phyloP scores from a whole-genome alignment of 768 basidiomycete genomes.

The Leccinellum luteum region DNA sequence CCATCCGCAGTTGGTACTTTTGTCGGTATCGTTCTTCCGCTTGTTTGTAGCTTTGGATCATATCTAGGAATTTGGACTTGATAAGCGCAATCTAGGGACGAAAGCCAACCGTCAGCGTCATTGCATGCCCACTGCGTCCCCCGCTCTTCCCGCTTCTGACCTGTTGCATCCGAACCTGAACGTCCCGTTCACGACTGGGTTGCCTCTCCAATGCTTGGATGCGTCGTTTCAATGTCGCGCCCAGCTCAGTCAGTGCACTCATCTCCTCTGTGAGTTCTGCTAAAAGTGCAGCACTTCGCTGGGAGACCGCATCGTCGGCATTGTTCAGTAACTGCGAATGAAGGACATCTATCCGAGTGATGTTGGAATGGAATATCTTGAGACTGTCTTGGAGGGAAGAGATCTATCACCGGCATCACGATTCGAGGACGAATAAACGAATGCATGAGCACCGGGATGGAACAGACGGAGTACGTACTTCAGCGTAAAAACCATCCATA shows the following conservation, averaged over 20 bases:
- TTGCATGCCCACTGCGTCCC: neutral
- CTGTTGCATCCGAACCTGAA: constrained; percentile 77
- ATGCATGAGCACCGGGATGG: neutral
- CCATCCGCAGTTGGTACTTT: constrained; percentile 77
- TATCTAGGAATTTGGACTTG: constrained; percentile 78
- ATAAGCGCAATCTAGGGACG: constrained; percentile 54
- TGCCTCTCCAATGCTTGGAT: constrained; percentile 70
- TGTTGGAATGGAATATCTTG: constrained; percentile 64
- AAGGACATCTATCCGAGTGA: constrained; percentile 63
- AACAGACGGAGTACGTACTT: constrained; percentile 44
- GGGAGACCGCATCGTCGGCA: constrained; percentile 64
- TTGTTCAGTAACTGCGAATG: constrained; percentile 78
- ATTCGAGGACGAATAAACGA: neutral
- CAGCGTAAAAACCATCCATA: constrained; percentile 71
- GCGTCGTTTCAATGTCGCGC: constrained; percentile 64
- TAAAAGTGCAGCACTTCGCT: constrained; percentile 58
- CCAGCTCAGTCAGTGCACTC: constrained; percentile 47
- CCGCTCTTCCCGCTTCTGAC: constrained; percentile 44
- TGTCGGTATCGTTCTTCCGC: constrained; percentile 78
- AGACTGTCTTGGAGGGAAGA: constrained; percentile 71
- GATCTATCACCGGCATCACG: constrained; percentile 47
- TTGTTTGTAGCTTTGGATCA: constrained; percentile 81
- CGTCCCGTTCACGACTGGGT: constrained; percentile 61
- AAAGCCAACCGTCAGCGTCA: constrained; percentile 8
- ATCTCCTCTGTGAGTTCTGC: constrained; percentile 74